Conservation (phyloP, 176 grass and related monocot genomes). For the sorghum (Sorghum bicolor) region DNA sequence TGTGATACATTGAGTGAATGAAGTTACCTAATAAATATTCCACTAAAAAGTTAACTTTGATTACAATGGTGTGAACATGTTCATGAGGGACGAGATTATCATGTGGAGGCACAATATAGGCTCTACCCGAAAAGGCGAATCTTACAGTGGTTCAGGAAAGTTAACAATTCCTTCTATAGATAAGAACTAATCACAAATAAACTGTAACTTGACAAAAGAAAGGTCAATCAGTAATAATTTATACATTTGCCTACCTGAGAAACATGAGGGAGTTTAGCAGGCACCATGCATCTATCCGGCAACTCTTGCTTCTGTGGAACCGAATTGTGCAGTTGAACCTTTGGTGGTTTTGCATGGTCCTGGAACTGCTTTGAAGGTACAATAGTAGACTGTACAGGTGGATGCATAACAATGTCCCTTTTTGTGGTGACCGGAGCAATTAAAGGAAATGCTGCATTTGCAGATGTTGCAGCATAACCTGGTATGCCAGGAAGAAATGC, state of each 20-base stretch:
- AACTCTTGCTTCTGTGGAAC: conserved; percentile 47
- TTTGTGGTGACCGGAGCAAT: conserved; percentile 34
- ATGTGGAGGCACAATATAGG: not conserved
- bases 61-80: not conserved
- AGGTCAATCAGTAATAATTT: not conserved
- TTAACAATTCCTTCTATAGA: not conserved
- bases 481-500: conserved; percentile 31
- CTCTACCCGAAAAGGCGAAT: not conserved
- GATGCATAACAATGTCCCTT: conserved; percentile 22
- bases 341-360: conserved; percentile 31
- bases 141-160: not conserved
- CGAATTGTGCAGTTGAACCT: conserved; percentile 37
- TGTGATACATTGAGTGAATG: not conserved
- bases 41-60: not conserved
- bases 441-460: conserved; percentile 22
- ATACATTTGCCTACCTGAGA: conserved; percentile 43
- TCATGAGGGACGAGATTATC: not conserved
- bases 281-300: conserved; percentile 20
- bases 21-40: not conserved
- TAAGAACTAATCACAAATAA: not conserved
- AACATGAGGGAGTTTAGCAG: conserved; percentile 28
- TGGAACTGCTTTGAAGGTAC: conserved; percentile 57
- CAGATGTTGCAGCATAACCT: conserved; percentile 37
- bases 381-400: conserved; percentile 40
- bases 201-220: not conserved